These are phyloP conservation scores for Pseudogymnoascus sp. DNA, from an alignment of 2,329 filamentous ascomycete genomes.

Conservation along the genomic window DNA sequence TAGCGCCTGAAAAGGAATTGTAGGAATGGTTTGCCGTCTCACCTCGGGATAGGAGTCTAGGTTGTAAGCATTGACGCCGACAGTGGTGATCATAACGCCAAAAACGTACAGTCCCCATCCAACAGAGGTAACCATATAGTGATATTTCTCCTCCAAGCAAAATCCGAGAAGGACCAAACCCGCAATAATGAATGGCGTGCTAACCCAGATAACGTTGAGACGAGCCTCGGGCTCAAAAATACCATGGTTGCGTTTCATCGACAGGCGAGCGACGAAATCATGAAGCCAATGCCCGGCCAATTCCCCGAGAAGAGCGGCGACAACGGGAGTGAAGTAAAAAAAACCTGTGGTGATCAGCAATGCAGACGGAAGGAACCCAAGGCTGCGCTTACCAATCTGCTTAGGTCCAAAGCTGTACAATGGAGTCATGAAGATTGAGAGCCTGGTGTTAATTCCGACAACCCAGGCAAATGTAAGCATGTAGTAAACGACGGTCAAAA, in stretches of 20 bases:
- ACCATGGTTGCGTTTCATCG: constrained; percentile 40
- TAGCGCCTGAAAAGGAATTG: not conserved
- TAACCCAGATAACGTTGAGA: constrained; percentile 40
- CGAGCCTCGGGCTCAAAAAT: constrained; percentile 50
- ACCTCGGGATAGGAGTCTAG: constrained; percentile 49
- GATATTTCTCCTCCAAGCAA: constrained; percentile 40
- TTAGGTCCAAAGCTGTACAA: constrained; percentile 43
- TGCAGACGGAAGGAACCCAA: not conserved
- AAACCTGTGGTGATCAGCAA: constrained; percentile 27
- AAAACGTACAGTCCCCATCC: constrained; percentile 48
- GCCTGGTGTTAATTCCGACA: constrained; percentile 49
- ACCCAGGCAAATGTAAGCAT: constrained; percentile 40
- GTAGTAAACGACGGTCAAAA: constrained; percentile 32
- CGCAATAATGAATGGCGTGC: constrained; percentile 40
- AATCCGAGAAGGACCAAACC: constrained; percentile 47
- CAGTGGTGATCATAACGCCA: constrained; percentile 47
- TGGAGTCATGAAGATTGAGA: constrained; percentile 43
- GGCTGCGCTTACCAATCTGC: constrained; percentile 37
- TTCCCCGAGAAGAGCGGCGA: constrained; percentile 47
- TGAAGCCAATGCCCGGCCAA: constrained; percentile 48
- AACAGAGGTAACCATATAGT: constrained; percentile 42
- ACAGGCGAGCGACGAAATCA: constrained; percentile 39
- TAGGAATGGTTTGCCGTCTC: constrained; percentile 19
- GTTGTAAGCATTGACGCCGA: constrained; percentile 43
- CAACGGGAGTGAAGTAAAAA: constrained; percentile 52